A percentile compares a stretch with the other conserved stretches of the same genome.
These are phyloP conservation scores for Volvox reticuliferus DNA, from an alignment of 139 green algal genomes.

Conservation along the genomic window DNA sequence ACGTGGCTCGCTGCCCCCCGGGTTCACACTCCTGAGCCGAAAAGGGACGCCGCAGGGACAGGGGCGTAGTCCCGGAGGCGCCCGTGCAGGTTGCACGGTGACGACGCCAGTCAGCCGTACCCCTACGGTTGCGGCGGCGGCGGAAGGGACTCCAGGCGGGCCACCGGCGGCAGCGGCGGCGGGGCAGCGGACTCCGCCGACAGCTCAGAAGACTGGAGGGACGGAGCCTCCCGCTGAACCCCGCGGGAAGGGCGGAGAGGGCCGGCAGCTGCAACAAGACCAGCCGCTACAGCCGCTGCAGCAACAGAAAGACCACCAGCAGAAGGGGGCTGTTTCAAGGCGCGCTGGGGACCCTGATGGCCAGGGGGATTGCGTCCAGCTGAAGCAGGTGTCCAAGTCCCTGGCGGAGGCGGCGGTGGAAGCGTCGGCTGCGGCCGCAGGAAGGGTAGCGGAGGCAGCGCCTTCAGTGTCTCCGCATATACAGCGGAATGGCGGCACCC, in stretches of 20 bases:
- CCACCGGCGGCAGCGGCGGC: not conserved
- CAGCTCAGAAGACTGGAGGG: not conserved
- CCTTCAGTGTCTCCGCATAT: too few relatives aligned
- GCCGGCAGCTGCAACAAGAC: not conserved
- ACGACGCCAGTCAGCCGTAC: too few relatives aligned
- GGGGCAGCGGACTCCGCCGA: not conserved
- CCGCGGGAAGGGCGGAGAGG: not conserved
- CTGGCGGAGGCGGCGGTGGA: not conserved
- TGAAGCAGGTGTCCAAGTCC: not conserved
- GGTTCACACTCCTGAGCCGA: not conserved
- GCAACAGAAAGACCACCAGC: too few relatives aligned
- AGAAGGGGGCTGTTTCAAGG: not conserved
- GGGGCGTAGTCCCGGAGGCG: not conserved
- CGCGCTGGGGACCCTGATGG: not conserved
- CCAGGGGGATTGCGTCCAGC: not conserved
- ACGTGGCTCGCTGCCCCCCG: slow-evolving; percentile 1
- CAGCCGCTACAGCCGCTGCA: not conserved
- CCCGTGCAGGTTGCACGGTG: not conserved
- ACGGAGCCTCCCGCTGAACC: not conserved
- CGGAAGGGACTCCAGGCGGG: not conserved
- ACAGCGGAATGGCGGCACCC: too few relatives aligned
- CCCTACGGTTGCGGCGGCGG: not conserved
- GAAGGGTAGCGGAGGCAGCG: not conserved
- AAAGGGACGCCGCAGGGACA: not conserved
- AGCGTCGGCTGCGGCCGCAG: not conserved